Evolutionary conservation across 2,329 filamentous ascomycete species (phyloP).

Genomic region (Fusarium buharicum): DNA sequence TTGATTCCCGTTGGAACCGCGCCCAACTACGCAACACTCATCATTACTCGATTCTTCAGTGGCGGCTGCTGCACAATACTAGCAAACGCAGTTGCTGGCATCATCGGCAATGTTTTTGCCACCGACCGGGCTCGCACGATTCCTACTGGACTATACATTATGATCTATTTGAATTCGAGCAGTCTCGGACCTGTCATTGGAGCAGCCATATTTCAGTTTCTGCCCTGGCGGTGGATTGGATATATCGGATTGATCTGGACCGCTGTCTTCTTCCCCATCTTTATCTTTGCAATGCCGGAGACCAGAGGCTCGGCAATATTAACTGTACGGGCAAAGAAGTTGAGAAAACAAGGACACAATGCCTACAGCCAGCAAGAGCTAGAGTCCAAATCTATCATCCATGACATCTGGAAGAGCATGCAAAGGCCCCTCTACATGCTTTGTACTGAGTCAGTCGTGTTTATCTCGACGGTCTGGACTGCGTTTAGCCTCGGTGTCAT

Average conservation of each 20-base stretch:
- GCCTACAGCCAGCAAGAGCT: constrained; percentile 20
- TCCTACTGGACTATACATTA: constrained; percentile 23
- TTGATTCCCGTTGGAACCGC: constrained; percentile 17
- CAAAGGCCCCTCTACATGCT: constrained; percentile 30
- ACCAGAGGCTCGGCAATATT: constrained; percentile 18
- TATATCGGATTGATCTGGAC: constrained; percentile 36
- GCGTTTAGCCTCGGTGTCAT: constrained; percentile 21
- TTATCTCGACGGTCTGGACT: constrained; percentile 21
- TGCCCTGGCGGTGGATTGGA: constrained; percentile 27
- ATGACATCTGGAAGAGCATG: constrained; percentile 5
- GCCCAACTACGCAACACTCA: constrained; percentile 23
- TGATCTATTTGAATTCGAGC: constrained; percentile 21
- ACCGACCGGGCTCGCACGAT: constrained; percentile 19
- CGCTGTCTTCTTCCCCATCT: constrained; percentile 21
- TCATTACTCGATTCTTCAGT: constrained; percentile 24
- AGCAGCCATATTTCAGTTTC: constrained; percentile 18
- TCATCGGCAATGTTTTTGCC: constrained; percentile 20
- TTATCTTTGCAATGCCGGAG: constrained; percentile 28
- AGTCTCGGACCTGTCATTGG: constrained; percentile 27
- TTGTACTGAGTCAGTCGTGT: constrained; percentile 17
- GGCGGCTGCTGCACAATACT: constrained; percentile 25
- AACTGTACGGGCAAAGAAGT: background rate
- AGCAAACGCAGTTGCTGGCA: constrained; percentile 3
- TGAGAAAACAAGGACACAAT: constrained; percentile 9
- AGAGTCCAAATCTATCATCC: constrained; percentile 16